phyloP scores from a whole-genome alignment of 2,329 filamentous ascomycete genomes.

The Zalaria sp. region DNA sequence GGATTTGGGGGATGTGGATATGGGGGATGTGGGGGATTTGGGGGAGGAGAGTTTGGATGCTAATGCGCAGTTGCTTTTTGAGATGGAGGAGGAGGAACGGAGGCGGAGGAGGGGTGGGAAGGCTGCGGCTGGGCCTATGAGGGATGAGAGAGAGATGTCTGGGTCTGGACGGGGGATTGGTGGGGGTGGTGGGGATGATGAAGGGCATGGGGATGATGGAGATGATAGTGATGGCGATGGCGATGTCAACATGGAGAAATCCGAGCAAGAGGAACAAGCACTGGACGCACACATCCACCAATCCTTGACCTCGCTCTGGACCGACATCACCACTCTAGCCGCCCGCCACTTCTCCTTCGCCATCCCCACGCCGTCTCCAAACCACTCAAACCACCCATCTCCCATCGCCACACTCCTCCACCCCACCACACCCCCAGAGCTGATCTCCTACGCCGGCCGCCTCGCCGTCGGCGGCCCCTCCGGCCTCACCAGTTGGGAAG shows the following conservation, averaged over 20 bases:
- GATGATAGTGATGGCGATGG: background rate
- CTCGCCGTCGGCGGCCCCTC: conserved; percentile 12
- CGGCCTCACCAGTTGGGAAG: conserved; percentile 11
- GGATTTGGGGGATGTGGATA: no score
- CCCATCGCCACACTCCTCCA: background rate
- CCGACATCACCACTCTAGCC: background rate
- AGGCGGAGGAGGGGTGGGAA: no score
- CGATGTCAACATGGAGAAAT: background rate
- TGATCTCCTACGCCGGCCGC: conserved; percentile 18
- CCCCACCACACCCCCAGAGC: background rate
- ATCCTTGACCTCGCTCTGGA: background rate
- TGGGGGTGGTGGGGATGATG: background rate
- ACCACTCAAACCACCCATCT: background rate
- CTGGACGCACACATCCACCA: background rate
- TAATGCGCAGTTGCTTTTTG: no score
- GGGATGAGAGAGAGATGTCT: no score
- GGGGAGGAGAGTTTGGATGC: no score
- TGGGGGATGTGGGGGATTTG: no score
- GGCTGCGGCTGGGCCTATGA: no score
- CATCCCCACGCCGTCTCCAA: background rate
- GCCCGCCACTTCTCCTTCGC: background rate
- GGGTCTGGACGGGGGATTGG: no score
- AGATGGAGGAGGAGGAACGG: no score
- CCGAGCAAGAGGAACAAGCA: background rate
- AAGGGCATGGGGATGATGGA: conserved; percentile 30